These are phyloP conservation scores for Tulasnella sp. DNA, from an alignment of 768 basidiomycete species.

Conservation along the genomic window DNA sequence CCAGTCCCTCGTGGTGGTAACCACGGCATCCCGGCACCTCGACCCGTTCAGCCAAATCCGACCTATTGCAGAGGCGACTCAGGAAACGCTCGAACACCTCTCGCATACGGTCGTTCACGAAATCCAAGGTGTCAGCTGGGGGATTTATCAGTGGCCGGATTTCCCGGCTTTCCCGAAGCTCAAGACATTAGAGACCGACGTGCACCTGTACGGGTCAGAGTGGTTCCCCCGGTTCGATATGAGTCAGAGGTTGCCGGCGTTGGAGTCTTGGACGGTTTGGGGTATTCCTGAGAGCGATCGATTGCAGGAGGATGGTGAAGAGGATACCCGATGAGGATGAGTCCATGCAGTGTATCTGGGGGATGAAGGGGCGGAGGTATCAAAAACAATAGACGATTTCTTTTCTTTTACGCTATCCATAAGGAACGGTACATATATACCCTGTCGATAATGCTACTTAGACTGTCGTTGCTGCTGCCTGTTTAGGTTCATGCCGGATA, in stretches of 20 bases:
- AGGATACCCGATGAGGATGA: background rate
- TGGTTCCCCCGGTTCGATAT: slow-evolving; percentile 17
- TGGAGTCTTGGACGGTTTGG: slow-evolving; percentile 17
- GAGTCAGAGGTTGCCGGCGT: slow-evolving; percentile 1
- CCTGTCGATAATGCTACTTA: background rate
- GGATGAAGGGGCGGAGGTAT: background rate
- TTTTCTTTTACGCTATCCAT: background rate
- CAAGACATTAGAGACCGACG: slow-evolving; percentile 16
- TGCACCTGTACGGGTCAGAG: background rate
- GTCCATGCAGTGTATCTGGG: background rate
- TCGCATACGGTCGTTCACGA: slow-evolving; percentile 18
- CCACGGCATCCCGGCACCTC: background rate
- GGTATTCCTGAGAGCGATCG: background rate
- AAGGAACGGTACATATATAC: background rate
- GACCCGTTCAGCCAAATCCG: slow-evolving; percentile 22
- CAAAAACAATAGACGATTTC: background rate
- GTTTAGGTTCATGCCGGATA: background rate
- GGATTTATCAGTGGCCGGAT: slow-evolving; percentile 6
- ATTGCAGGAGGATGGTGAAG: background rate
- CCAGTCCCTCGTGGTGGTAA: slow-evolving; percentile 14
- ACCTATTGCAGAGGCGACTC: background rate
- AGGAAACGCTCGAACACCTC: slow-evolving; percentile 5
- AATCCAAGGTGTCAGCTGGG: slow-evolving; percentile 6
- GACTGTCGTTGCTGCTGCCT: background rate
- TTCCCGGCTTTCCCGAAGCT: slow-evolving; percentile 10